Evolutionary conservation across 1,284 basidiomycete genomes (phyloP), one percentile per base, ranked within the genome.

Genomic region (Rhodofomes roseus): DNA sequence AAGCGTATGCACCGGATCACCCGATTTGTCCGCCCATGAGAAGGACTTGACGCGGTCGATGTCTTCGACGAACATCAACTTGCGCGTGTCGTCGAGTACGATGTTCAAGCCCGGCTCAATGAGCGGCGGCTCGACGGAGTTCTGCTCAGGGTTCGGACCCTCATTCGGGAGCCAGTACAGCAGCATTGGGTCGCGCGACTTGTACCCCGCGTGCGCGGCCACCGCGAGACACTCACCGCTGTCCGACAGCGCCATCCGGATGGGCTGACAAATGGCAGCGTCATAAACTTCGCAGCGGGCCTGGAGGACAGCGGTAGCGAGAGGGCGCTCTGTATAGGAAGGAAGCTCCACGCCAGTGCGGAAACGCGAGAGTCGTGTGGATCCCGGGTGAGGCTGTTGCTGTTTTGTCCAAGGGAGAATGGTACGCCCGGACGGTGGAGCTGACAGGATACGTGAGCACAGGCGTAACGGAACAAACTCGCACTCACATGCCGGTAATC

Each of bases 321-420:
- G 31, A 5, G 71, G 67, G 1, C 14, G 66, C 64, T 1, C 62
- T 52, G 11, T 55, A 54, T 4, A 66, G 63, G 1, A 65, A 12
- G 66, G 60, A 20, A 64, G n/a, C 56, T 2, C 59, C 43, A 67
- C 44, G 39, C 60, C 60, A 3, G 63, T 59, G 23, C 67, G 62
- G 66, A 77, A 79, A 27, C 76, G 74, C 3, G 75, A 67, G 14
- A 76, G 70, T 5, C 63, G 70, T 4, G 71, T 71, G 2, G 74
- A 25, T 11, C 9, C n/a, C 23, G 43, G 4, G 43, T 44, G 43
- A 11, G 43, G 22, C 23, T 44, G 43, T 22, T 25, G 43, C 12
- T 22, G 0, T 12, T 9, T 23, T 0, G 9, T 25, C 43, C 43
- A 44, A 4, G 43, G 43, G 1, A 41, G 40, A 8, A 41, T 41